Conservation (phyloP, 225 moss, liverwort and hornwort genomes). For the Lunularia cruciata region DNA sequence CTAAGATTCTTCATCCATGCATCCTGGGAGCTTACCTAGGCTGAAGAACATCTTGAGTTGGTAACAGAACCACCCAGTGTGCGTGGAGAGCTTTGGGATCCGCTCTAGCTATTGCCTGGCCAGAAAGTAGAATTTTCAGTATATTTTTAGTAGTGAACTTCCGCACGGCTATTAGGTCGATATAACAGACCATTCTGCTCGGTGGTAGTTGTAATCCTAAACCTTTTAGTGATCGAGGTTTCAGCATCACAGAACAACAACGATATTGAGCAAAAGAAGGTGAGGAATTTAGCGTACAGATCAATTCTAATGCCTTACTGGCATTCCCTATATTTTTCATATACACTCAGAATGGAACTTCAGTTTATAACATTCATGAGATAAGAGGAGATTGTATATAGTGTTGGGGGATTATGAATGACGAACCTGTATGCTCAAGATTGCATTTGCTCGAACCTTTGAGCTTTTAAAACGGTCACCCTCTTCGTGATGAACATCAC, state of each 20-base stretch:
- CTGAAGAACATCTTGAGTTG: constrained; percentile 81
- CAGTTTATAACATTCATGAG: neutral
- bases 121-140: neutral
- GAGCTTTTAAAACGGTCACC: constrained; percentile 88
- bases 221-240: too few species aligned
- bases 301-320: too few species aligned
- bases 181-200: too few species aligned
- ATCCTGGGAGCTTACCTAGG: constrained; percentile 51
- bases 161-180: neutral
- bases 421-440: constrained; percentile 69
- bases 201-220: too few species aligned
- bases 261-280: too few species aligned
- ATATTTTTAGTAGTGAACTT: neutral
- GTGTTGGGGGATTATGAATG: too few species aligned
- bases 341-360: too few species aligned
- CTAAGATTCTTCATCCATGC: neutral
- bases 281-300: too few species aligned
- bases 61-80: constrained; percentile 77
- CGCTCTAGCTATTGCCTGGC: constrained; percentile 72
- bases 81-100: constrained; percentile 93
- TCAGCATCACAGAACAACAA: too few species aligned
- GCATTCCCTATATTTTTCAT: too few species aligned
- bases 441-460: constrained; percentile 78
- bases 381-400: too few species aligned
- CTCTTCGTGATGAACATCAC: constrained; percentile 44